These are phyloP conservation scores for Phtheirospermum japonicum DNA, from an alignment of 257 asterid genomes.

Conservation along the genomic window DNA sequence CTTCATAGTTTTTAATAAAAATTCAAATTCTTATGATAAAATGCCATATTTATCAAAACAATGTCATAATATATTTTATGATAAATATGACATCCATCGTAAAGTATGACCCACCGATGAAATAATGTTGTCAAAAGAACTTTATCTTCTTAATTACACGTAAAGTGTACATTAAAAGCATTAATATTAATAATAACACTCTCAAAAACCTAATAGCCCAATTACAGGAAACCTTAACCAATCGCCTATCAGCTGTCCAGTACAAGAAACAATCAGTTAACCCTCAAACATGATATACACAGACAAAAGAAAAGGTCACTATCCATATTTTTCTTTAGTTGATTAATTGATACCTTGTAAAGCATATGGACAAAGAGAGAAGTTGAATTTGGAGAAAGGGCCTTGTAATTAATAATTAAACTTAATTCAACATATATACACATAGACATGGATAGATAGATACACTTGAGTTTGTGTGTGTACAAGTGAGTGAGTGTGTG, in stretches of 20 bases:
- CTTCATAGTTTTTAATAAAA: too few relatives aligned
- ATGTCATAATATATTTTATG: too few relatives aligned
- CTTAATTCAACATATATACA: too few relatives aligned
- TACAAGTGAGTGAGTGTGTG: neutral
- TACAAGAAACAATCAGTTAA: neutral
- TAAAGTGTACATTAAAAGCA: neutral
- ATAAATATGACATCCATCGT: too few relatives aligned
- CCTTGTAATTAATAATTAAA: too few relatives aligned
- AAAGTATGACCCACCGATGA: too few relatives aligned
- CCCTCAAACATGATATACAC: neutral
- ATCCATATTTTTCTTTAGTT: neutral
- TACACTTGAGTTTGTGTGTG: too few relatives aligned
- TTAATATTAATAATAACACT: neutral
- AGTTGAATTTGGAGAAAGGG: neutral
- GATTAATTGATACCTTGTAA: neutral
- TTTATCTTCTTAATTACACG: too few relatives aligned
- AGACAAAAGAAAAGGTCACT: neutral
- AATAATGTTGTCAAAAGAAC: too few relatives aligned
- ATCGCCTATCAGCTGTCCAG: neutral
- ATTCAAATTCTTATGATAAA: too few relatives aligned
- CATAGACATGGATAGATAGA: too few relatives aligned
- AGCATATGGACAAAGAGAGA: neutral
- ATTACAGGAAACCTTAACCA: conserved; percentile 2
- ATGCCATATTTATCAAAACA: too few relatives aligned
- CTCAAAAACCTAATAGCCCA: neutral